Conservation (phyloP, 805 yeast genomes). For the Sugiyamaella floridensis region DNA sequence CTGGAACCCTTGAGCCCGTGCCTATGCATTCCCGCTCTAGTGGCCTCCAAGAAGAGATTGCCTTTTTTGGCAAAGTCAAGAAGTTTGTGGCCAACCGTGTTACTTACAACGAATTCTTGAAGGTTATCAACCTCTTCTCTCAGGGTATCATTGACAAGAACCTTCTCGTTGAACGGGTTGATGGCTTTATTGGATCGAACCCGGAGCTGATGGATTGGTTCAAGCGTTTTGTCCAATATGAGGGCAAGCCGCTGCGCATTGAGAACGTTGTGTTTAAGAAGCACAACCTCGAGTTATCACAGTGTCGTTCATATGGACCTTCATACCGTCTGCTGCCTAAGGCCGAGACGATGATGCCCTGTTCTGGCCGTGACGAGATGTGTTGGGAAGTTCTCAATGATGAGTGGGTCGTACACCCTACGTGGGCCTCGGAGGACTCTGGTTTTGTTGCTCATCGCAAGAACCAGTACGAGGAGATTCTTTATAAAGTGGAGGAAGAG, state of each 20-base stretch:
- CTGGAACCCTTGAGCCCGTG: conserved; percentile 81
- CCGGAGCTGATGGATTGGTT: conserved; percentile 85
- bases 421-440: conserved; percentile 99
- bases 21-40: conserved; percentile 43
- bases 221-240: conserved; percentile 82
- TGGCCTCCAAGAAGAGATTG: conserved; percentile 73
- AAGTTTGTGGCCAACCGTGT: conserved; percentile 82
- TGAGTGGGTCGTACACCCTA: conserved; percentile 99
- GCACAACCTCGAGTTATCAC: conserved; percentile 80
- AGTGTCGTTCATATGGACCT: conserved; percentile 93
- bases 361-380: conserved; percentile 97
- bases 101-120: conserved; percentile 85
- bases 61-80: conserved; percentile 88
- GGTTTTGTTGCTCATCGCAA: conserved; percentile 99
- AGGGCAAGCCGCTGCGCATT: conserved; percentile 75
- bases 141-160: conserved; percentile 84
- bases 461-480: conserved; percentile 93
- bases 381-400: conserved; percentile 98
- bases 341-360: conserved; percentile 92
- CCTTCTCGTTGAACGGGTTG: conserved; percentile 76
- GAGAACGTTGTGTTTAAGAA: conserved; percentile 84
- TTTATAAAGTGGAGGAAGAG: conserved; percentile 94
- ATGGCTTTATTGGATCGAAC: conserved; percentile 75
- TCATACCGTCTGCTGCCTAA: conserved; percentile 89
- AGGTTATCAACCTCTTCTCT: conserved; percentile 76